Evolutionary conservation across 2,329 filamentous ascomycete genomes (phyloP).

Genomic region (Incumbomyces lentus): DNA sequence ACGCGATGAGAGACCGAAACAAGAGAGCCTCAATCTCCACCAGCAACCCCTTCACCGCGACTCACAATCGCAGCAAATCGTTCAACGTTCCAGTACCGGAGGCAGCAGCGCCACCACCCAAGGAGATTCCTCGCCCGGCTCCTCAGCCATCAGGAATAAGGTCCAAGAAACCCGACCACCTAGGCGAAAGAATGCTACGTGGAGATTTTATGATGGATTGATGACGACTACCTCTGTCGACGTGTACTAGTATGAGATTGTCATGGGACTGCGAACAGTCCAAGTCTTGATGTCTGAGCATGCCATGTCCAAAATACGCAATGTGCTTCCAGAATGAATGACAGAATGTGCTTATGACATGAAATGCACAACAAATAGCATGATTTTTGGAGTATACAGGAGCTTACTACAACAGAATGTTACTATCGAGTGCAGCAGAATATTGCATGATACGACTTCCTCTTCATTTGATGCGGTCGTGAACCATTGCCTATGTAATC

Average conservation of each 20-base stretch:
- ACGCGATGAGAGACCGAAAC: conserved; percentile 84
- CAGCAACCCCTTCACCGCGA: conserved; percentile 23
- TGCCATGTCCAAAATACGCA: no score
- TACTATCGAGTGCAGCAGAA: no score
- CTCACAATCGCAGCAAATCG: conserved; percentile 17
- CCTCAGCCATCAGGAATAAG: conserved; percentile 12
- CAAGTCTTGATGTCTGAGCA: no score
- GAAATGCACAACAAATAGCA: no score
- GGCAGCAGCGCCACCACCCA: conserved; percentile 37
- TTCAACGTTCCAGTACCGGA: conserved; percentile 31
- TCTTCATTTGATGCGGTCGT: no score
- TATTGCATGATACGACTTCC: no score
- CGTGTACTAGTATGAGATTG: conserved; percentile 2
- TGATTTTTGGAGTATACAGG: no score
- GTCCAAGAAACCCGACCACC: conserved; percentile 70
- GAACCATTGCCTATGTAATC: no score
- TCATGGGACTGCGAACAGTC: background rate
- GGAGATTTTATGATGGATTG: conserved; percentile 74
- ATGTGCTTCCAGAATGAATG: no score
- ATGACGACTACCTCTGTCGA: background rate
- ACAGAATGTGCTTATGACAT: no score
- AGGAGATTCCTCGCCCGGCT: conserved; percentile 17
- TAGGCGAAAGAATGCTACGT: conserved; percentile 94
- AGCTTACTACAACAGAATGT: no score
- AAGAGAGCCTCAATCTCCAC: conserved; percentile 55